Conservation (phyloP, 768 basidiomycete genomes). For the Heimioporus sp. region DNA sequence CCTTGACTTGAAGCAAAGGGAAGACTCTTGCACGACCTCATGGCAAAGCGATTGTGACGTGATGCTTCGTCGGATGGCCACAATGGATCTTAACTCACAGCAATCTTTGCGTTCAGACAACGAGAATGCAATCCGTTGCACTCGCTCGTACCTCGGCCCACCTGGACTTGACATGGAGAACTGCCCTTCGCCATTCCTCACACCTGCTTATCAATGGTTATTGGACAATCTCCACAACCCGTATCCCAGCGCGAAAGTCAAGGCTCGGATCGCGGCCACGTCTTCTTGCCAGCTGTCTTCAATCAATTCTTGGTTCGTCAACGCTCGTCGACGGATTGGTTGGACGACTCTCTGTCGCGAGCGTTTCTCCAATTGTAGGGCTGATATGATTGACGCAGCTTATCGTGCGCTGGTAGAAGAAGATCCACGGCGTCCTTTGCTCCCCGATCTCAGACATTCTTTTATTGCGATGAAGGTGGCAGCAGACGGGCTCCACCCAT, state of each 20-base stretch:
- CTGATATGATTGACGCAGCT: conserved; percentile 30
- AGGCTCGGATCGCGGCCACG: conserved; percentile 23
- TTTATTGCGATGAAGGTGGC: conserved; percentile 30
- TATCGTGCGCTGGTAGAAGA: conserved; percentile 26
- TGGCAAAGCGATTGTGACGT: conserved; percentile 4
- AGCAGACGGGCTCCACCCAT: conserved; percentile 32
- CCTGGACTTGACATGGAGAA: too few species aligned
- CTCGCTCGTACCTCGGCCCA: too few species aligned
- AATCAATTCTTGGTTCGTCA: conserved; percentile 48
- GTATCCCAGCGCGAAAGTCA: conserved; percentile 38
- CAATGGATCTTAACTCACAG: background rate
- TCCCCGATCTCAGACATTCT: conserved; percentile 17
- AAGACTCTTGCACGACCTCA: background rate
- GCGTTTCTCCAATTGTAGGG: conserved; percentile 22
- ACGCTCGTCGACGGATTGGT: conserved; percentile 48
- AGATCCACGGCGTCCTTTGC: conserved; percentile 8
- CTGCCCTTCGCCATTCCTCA: too few species aligned
- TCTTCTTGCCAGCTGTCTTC: conserved; percentile 23
- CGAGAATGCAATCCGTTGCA: too few species aligned
- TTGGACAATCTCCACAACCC: conserved; percentile 48
- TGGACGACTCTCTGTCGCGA: conserved; percentile 44
- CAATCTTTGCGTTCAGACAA: too few species aligned
- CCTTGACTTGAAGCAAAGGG: background rate
- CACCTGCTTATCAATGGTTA: conserved; percentile 41
- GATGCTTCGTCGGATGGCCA: conserved; percentile 3